Evolutionary conservation across 2,329 filamentous ascomycete genomes (phyloP).

Genomic region (Fusarium secorum): DNA sequence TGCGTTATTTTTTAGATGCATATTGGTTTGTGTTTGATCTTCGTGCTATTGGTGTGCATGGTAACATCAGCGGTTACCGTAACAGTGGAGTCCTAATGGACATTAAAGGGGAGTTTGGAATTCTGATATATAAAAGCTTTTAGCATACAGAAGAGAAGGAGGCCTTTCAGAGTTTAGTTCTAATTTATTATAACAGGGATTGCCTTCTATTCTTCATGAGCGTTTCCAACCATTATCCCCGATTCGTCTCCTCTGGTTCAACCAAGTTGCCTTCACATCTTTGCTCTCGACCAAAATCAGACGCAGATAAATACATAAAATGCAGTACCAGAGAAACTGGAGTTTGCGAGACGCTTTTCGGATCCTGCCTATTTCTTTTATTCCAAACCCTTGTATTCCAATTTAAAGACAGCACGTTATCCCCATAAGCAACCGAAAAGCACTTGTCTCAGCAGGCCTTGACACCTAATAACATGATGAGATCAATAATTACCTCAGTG

Average conservation of each 20-base stretch:
- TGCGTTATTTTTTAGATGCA: no score
- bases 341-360: background rate
- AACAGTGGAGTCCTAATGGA: background rate
- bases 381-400: no score
- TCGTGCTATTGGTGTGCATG: no score
- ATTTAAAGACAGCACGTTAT: background rate
- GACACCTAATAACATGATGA: no score
- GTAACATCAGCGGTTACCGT: no score
- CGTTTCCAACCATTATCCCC: background rate
- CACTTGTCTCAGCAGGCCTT: no score
- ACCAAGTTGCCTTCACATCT: background rate
- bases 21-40: no score
- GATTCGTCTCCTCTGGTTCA: background rate
- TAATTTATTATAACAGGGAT: background rate
- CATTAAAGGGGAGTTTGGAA: background rate
- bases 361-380: no score
- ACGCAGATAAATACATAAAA: background rate
- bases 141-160: background rate
- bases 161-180: background rate
- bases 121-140: no score
- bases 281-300: background rate
- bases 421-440: no score
- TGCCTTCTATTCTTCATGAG: background rate
- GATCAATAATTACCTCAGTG: no score
- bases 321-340: background rate